These are phyloP conservation scores for Calonectria pseudoturangicola DNA, from an alignment of 2,329 filamentous ascomycete species.

Conservation along the genomic window DNA sequence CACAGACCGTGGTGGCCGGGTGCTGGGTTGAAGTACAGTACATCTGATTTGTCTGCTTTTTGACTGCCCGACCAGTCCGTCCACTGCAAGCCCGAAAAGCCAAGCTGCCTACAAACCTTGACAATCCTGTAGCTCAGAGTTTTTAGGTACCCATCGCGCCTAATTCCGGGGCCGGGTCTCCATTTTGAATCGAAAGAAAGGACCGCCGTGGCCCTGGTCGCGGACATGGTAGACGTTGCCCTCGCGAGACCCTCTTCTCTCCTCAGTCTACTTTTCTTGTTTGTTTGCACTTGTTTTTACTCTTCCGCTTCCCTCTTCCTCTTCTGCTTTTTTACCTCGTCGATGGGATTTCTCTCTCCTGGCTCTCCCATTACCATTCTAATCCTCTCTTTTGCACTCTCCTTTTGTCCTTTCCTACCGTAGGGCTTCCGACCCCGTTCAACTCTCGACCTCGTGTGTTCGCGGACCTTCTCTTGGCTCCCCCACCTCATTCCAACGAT, in stretches of 20 bases:
- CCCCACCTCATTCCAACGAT: slow-evolving; percentile 29
- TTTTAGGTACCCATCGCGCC: slow-evolving; percentile 43
- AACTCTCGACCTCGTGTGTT: slow-evolving; percentile 19
- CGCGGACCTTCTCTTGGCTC: slow-evolving; percentile 27
- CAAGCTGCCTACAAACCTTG: slow-evolving; percentile 26
- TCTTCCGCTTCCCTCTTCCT: slow-evolving; percentile 29
- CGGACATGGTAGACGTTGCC: slow-evolving; percentile 45
- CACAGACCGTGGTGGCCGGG: slow-evolving; percentile 25
- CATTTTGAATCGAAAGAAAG: slow-evolving; percentile 50
- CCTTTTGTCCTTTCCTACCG: slow-evolving; percentile 22
- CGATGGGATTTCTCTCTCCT: slow-evolving; percentile 37
- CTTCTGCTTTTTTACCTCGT: slow-evolving; percentile 26
- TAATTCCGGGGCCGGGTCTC: slow-evolving; percentile 42
- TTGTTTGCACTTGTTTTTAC: slow-evolving; percentile 27
- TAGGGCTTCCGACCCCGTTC: slow-evolving; percentile 10
- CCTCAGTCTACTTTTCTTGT: slow-evolving; percentile 23
- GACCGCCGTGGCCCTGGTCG: slow-evolving; percentile 44
- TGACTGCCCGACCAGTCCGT: slow-evolving; percentile 25
- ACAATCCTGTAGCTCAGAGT: slow-evolving; percentile 29
- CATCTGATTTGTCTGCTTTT: slow-evolving; percentile 14
- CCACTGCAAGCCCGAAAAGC: slow-evolving; percentile 30
- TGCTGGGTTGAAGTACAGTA: slow-evolving; percentile 23
- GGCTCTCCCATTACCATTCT: slow-evolving; percentile 22
- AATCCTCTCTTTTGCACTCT: slow-evolving; percentile 24
- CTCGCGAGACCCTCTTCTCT: slow-evolving; percentile 45